Base-by-base conservation (phyloP, 306 rosid species). In the Dalbergia oliveri region DNA sequence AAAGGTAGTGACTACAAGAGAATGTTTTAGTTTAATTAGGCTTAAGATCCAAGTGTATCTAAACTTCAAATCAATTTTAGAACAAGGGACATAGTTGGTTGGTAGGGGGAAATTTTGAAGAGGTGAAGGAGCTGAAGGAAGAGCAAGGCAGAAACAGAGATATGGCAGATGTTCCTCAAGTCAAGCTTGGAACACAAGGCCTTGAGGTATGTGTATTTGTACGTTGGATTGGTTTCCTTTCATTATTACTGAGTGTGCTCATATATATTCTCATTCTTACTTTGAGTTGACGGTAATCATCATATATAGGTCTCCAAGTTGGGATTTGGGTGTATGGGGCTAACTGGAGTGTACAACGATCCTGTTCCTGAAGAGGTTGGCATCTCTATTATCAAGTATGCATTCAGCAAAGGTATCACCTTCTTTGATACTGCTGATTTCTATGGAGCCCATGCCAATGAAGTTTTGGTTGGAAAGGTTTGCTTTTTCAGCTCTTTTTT, bases 271-370 rank as follows among this genome's bases (percentile, higher is more conserved):
- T 9, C 3, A 31, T 62, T 13, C 67, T 13, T 13, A 6, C 11
- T 33, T 35, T 64, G 19, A 9, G 4, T 18, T 56, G 26, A 35
- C 15, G 4, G 6, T 50, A 15, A 50, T 50, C 14, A 11, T 60
- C 11, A 11, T 60, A 15, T 4, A 9, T 51, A 91, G 97, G 98
- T 94, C 72, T 94, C 98, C 15, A 90, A 82, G 81, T 53, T 92
- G 56, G 98, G 97, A 60, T 89, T 80, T 87, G 98, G 98, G 8
- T 94, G 98, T 80, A 79, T 85, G 89, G 89, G 97, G 11, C 87
- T 92, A 1, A 39, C 80, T 5, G 97, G 98, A 53, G 65, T 84
- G 21, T 90, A 89, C 76, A 87, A 87, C 34, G 83, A 53, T 62
- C 89, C 97, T 50, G 67, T 94, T 62, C 66, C 92, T 0, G 89